Conservation (phyloP, 306 rosid genomes). For the Sindora glabra region DNA sequence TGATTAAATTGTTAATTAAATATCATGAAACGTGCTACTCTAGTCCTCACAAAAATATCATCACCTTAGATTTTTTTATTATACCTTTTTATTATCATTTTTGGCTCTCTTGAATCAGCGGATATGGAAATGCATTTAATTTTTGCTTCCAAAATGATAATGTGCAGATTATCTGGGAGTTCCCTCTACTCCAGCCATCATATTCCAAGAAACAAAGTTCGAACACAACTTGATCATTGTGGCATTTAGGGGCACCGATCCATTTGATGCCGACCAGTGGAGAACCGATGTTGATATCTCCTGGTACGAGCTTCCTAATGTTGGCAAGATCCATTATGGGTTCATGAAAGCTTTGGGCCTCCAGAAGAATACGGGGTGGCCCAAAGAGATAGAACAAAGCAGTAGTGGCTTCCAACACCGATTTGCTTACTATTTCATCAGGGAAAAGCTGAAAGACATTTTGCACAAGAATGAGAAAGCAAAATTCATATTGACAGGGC, state of each 20-base stretch:
- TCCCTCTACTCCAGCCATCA: slow-evolving; percentile 43
- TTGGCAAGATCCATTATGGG: slow-evolving; percentile 62
- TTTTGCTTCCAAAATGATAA: too few species aligned
- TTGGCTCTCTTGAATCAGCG: too few species aligned
- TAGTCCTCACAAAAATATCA: too few species aligned
- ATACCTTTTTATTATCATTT: too few species aligned
- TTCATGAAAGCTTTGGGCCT: slow-evolving; percentile 49
- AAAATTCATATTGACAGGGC: slow-evolving; percentile 64
- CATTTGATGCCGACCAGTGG: slow-evolving; percentile 52
- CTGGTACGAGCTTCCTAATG: slow-evolving; percentile 45
- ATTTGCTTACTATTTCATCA: slow-evolving; percentile 55
- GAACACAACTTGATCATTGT: slow-evolving; percentile 51
- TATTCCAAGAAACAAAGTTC: slow-evolving; percentile 30
- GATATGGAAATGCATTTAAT: too few species aligned
- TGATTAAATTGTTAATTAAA: too few species aligned
- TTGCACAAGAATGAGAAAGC: slow-evolving; percentile 36
- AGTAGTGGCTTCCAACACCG: neutral
- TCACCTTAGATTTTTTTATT: too few species aligned
- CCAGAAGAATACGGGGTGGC: slow-evolving; percentile 46
- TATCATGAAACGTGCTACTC: too few species aligned
- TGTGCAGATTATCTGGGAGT: slow-evolving; percentile 39
- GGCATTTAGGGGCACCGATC: slow-evolving; percentile 67
- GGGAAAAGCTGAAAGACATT: slow-evolving; percentile 25
- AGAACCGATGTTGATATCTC: slow-evolving; percentile 65
- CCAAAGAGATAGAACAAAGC: slow-evolving; percentile 30